phyloP scores from a whole-genome alignment of 1,284 basidiomycete species.

The Tilletia walkeri region DNA sequence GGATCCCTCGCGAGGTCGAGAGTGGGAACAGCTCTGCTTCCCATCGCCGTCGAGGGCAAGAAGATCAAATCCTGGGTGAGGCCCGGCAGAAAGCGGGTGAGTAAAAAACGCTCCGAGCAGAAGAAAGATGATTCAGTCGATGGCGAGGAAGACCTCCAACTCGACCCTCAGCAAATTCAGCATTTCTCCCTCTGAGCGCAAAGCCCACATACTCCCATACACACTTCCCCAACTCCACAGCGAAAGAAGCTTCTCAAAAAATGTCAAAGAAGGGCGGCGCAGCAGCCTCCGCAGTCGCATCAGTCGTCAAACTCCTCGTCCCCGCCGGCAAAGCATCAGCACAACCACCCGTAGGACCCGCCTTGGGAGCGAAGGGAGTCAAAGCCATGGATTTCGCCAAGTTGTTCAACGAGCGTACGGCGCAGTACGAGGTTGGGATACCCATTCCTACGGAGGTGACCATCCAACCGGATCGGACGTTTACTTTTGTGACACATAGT shows the following conservation, averaged over 20 bases:
- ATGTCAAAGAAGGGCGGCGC: constrained; percentile 53
- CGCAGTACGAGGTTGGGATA: constrained; percentile 79
- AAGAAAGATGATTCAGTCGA: no score
- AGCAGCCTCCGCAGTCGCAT: constrained; percentile 31
- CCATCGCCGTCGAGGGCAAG: no score
- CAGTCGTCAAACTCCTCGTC: constrained; percentile 68
- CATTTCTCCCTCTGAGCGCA: no score
- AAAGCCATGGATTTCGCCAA: constrained; percentile 81
- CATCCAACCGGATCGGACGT: constrained; percentile 90
- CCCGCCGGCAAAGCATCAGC: constrained; percentile 93
- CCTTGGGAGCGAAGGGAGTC: constrained; percentile 93
- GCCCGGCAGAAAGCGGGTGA: no score
- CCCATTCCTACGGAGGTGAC: constrained; percentile 88
- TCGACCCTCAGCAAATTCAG: no score
- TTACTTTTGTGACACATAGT: constrained; percentile 67
- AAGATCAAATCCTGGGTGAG: no score
- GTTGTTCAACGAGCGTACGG: constrained; percentile 66
- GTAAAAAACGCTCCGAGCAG: no score
- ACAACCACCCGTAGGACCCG: constrained; percentile 93
- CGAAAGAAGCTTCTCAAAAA: neutral
- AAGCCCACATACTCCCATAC: no score
- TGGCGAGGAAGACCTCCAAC: no score
- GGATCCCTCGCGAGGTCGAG: no score
- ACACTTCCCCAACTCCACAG: no score
- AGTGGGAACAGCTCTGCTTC: no score